These are phyloP conservation scores for Cordyceps javanica DNA, from an alignment of 2,329 filamentous ascomycete species.

Conservation along the genomic window DNA sequence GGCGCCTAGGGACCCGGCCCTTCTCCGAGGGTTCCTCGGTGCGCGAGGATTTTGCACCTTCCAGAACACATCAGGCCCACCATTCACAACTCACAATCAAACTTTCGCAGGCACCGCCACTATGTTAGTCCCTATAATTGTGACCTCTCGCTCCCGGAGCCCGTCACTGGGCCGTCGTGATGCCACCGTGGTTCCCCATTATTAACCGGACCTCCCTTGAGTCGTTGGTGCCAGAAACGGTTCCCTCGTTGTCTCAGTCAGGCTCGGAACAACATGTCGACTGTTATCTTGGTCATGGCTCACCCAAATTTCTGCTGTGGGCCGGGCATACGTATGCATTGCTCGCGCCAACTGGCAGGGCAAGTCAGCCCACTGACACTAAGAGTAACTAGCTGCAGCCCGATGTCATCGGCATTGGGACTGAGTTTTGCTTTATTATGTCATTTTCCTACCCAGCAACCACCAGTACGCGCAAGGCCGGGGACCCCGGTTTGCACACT, in stretches of 20 bases:
- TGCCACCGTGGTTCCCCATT: neutral
- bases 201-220: neutral
- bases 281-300: neutral
- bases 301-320: neutral
- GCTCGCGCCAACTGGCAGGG: neutral
- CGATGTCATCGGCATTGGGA: neutral
- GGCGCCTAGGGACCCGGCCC: conserved; percentile 3
- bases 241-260: neutral
- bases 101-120: neutral
- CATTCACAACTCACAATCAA: neutral
- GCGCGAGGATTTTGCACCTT: neutral
- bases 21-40: conserved; percentile 3
- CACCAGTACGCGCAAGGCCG: neutral
- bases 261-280: neutral
- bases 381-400: neutral
- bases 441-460: neutral
- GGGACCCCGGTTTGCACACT: neutral
- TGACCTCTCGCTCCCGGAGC: neutral
- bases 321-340: conserved; percentile 6
- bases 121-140: neutral
- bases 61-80: neutral
- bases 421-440: neutral
- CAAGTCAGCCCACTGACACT: neutral
- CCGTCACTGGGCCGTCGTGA: neutral
- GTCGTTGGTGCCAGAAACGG: neutral